Evolutionary conservation across 129 eudicot species (phyloP).

Genomic region (Pulicaria dysenterica): DNA sequence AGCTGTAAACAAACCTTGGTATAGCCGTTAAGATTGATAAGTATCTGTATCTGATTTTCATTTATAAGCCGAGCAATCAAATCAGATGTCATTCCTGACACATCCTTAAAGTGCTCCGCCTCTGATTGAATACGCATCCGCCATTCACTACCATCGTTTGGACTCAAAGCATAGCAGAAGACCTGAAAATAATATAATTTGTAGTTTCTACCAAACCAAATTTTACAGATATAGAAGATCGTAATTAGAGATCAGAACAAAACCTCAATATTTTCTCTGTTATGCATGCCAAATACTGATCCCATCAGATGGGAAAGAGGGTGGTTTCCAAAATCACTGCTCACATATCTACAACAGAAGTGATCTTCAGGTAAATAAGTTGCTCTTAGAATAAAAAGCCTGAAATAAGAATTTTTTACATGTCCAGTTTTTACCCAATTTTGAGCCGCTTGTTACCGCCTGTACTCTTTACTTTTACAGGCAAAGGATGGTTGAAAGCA

Average conservation of each 20-base stretch:
- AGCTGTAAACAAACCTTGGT: constrained; percentile 60
- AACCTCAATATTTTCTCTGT: constrained; percentile 81
- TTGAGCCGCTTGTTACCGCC: constrained; percentile 73
- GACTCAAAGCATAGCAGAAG: constrained; percentile 93
- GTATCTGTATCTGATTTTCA: constrained; percentile 87
- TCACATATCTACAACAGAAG: constrained; percentile 64
- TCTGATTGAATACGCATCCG: constrained; percentile 84
- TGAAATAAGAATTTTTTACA: not conserved
- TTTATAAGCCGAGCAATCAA: constrained; percentile 77
- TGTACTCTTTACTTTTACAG: constrained; percentile 61
- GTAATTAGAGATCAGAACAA: not conserved
- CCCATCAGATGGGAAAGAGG: constrained; percentile 98
- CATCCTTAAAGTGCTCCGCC: constrained; percentile 88
- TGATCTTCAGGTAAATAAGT: not conserved
- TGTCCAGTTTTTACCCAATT: constrained; percentile 61
- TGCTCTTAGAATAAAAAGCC: not conserved
- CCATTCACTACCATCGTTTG: constrained; percentile 94
- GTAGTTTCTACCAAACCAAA: constrained; percentile 3
- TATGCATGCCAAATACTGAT: constrained; percentile 97
- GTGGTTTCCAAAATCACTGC: constrained; percentile 99
- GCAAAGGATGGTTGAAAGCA: constrained; percentile 78
- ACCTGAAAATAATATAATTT: constrained; percentile 46
- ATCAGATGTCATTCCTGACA: constrained; percentile 90
- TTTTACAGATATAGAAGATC: constrained; percentile 15
- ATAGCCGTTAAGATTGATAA: constrained; percentile 91